phyloP scores from a whole-genome alignment of 192 early-diverging fungal species.

The Coemansia guatemalensis region DNA sequence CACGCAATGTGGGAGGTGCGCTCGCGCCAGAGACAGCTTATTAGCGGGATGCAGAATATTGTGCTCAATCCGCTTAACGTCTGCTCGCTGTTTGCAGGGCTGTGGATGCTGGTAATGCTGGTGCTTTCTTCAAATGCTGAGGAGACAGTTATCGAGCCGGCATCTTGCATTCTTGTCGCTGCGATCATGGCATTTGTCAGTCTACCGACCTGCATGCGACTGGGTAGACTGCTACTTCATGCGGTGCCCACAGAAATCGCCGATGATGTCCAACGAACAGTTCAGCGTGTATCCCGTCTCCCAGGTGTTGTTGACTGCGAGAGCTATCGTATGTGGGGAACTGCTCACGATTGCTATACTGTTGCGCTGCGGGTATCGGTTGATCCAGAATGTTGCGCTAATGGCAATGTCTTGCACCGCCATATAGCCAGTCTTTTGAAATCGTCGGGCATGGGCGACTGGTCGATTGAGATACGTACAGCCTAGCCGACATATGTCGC shows the following conservation, averaged over 20 bases:
- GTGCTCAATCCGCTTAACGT: conserved; percentile 39
- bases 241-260: conserved; percentile 13
- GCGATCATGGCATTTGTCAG: conserved; percentile 27
- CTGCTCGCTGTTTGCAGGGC: conserved; percentile 26
- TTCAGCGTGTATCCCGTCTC: conserved; percentile 21
- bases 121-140: conserved; percentile 24
- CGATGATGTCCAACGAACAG: background rate
- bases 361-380: conserved; percentile 24
- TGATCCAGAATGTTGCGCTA: background rate
- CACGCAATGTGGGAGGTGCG: conserved; percentile 28
- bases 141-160: conserved; percentile 34
- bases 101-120: conserved; percentile 26
- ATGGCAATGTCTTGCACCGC: conserved; percentile 1
- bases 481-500: background rate
- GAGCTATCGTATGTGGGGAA: conserved; percentile 26
- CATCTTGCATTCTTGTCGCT: conserved; percentile 31
- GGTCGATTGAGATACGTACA: conserved; percentile 22
- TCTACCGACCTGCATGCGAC: conserved; percentile 26
- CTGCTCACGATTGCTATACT: conserved; percentile 10
- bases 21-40: conserved; percentile 3
- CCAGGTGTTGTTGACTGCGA: conserved; percentile 31
- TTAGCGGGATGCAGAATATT: conserved; percentile 25
- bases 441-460: conserved; percentile 11
- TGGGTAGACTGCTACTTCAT: conserved; percentile 29
- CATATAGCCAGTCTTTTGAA: conserved; percentile 24